Evolutionary conservation across 805 yeast species (phyloP), one percentile per base, ranked within the genome.

Genomic region (Wickerhamiella australiensis): DNA sequence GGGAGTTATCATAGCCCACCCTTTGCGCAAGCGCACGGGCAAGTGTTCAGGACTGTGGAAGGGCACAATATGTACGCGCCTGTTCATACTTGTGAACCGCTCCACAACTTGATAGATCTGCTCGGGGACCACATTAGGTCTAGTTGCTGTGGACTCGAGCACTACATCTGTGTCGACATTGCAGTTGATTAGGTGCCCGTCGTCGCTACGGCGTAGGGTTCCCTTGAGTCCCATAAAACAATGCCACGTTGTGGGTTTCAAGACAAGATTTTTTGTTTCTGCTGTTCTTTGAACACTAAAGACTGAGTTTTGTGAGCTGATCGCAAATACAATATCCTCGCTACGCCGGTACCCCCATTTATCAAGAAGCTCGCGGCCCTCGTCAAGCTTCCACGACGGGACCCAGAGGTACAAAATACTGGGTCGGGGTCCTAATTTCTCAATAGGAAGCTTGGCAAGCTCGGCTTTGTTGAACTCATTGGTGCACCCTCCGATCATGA

Each of bases 171-270:
- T 87, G 59, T 88, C 94, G 36, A 88, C 78, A 60, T 88, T 88
- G 67, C 96, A 90, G 62, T 88, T 94, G 53, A 88, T 87, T 52
- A 88, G 70, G 63, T 85, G 87, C 12, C 76, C 75, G 65, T 88
- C 96, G 0, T 80, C 78, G 1, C 94, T 77, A 58, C 96, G 74
- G 60, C 95, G 72, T 6, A 88, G 90, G 0, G 96, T 88, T 2
- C 96, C 96, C 2, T 95, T 88, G 48, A 88, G 83, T 57, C 96
- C 90, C 96, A 88, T 87, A 84, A 95, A 83, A 59, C 96, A 88
- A 66, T 90, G 96, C 95, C 96, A 88, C 64, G 83, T 79, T 1
- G 60, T 52, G 52, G 80, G 77, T 52, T 77, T 79, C 50, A 84
- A 71, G 22, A 84, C 61, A 1, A 71, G 57, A 29, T 70, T 69